Evolutionary conservation across 2,329 filamentous ascomycete species (phyloP), one percentile per base, ranked within the genome.

Genomic region (Fusarium miscanthi): DNA sequence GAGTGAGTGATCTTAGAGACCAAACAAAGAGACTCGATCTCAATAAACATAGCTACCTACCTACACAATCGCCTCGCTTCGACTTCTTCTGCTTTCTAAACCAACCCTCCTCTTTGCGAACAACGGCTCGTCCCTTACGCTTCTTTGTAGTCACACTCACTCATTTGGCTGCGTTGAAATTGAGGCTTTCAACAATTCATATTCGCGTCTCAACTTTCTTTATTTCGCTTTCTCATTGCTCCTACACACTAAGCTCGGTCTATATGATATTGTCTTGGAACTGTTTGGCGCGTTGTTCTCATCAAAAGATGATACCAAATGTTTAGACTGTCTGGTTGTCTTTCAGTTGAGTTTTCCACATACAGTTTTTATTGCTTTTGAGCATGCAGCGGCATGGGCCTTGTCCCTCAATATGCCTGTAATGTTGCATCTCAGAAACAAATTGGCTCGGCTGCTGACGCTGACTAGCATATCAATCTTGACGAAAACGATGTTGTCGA

Each of bases 351-450:
- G 35, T 49, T 56, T 46, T 45, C 38, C 31, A 37, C 37, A 40
- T n/a, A 21, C 56, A 38, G 41, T 37, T 54, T 46, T 33, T 12
- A 27, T 37, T 53, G 5, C 40, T 14, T 10, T 46, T 38, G 31
- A 35, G 30, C 27, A 42, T 23, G 42, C 49, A 57, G 41, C 66
- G 63, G 49, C 43, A 76, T 62, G 56, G 30, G 38, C 40, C 21
- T 58, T 31, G 43, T 25, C n/a, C 17, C 33, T 53, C 41, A 58
- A 46, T 30, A 74, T 74, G 63, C 65, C 56, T 46, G 75, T 75
- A 65, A 66, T 66, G n/a, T 23, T 9, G 25, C 38, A 11, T 23
- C 19, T 19, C 33, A 27, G 7, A 21, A 8, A 27, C 8, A 21
- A 25, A 5, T 23, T 35, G 27, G 38, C 13, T 48, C 38, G 10